Conservation (phyloP, 306 rosid genomes). For the Vigna hirtella region DNA sequence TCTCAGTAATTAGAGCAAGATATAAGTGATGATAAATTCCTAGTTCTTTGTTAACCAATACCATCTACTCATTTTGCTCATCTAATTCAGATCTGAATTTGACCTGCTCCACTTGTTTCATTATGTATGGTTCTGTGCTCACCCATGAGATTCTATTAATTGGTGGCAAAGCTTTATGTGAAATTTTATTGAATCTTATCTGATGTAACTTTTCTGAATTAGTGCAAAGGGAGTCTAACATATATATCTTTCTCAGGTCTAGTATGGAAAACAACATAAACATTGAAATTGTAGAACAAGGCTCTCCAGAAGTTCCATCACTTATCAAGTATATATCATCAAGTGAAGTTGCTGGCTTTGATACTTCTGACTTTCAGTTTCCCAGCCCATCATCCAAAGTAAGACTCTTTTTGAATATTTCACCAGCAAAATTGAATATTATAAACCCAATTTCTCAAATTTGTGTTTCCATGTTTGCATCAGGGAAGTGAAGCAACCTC, state of each 20-base stretch:
- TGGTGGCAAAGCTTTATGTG: not conserved
- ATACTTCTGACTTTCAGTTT: constrained; percentile 45
- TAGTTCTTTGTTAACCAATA: constrained; percentile 3
- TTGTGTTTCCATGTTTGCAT: constrained; percentile 25
- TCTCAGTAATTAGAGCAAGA: not conserved
- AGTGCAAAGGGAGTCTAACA: not conserved
- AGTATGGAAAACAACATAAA: constrained; percentile 51
- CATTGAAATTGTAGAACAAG: constrained; percentile 38
- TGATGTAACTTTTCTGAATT: not conserved
- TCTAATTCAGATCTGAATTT: constrained; percentile 20
- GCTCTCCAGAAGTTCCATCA: constrained; percentile 59
- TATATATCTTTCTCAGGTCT: constrained; percentile 42
- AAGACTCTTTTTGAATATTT: constrained; percentile 38
- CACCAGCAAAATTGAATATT: not conserved
- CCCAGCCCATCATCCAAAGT: constrained; percentile 51
- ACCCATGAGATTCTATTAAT: not conserved
- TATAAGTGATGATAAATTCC: not conserved
- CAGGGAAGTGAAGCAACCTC: constrained; percentile 55
- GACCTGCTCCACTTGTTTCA: constrained; percentile 2
- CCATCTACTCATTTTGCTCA: constrained; percentile 12
- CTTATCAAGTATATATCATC: constrained; percentile 62
- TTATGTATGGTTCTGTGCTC: not conserved
- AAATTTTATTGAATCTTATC: not conserved
- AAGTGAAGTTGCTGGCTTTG: constrained; percentile 62
- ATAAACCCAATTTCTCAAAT: not conserved